Evolutionary conservation across 2,329 filamentous ascomycete genomes (phyloP).

Genomic region (Aureobasidium leucospermi): DNA sequence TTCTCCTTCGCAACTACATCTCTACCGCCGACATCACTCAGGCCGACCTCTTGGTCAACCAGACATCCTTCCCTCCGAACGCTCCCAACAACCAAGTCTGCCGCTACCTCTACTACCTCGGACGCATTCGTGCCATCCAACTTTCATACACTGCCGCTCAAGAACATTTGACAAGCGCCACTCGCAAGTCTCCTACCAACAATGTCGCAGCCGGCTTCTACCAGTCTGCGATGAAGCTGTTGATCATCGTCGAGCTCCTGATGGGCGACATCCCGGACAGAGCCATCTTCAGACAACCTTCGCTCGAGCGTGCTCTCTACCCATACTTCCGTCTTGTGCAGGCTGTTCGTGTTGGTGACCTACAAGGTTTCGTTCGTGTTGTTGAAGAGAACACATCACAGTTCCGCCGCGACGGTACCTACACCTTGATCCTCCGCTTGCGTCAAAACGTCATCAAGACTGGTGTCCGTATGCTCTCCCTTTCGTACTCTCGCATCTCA

Average conservation of each 20-base stretch:
- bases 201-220: slow-evolving; percentile 88
- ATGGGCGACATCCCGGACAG: slow-evolving; percentile 99
- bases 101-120: slow-evolving; percentile 93
- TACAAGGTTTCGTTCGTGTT: slow-evolving; percentile 84
- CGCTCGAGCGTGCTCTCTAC: slow-evolving; percentile 77
- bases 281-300: slow-evolving; percentile 82
- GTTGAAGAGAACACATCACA: slow-evolving; percentile 74
- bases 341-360: slow-evolving; percentile 90
- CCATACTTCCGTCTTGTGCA: slow-evolving; percentile 93
- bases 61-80: slow-evolving; percentile 89
- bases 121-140: slow-evolving; percentile 92
- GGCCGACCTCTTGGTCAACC: slow-evolving; percentile 88
- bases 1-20: slow-evolving; percentile 92
- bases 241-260: slow-evolving; percentile 89
- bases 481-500: slow-evolving; percentile 96
- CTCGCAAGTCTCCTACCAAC: slow-evolving; percentile 87
- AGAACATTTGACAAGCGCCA: slow-evolving; percentile 85
- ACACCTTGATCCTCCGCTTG: slow-evolving; percentile 87
- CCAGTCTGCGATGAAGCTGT: slow-evolving; percentile 91
- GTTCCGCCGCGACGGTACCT: slow-evolving; percentile 90
- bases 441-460: slow-evolving; percentile 99
- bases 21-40: slow-evolving; percentile 94
- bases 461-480: slow-evolving; percentile 96
- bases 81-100: slow-evolving; percentile 98
- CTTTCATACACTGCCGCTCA: slow-evolving; percentile 95